Evolutionary conservation across 345 rosid species (phyloP).

Genomic region (Moringa oleifera): DNA sequence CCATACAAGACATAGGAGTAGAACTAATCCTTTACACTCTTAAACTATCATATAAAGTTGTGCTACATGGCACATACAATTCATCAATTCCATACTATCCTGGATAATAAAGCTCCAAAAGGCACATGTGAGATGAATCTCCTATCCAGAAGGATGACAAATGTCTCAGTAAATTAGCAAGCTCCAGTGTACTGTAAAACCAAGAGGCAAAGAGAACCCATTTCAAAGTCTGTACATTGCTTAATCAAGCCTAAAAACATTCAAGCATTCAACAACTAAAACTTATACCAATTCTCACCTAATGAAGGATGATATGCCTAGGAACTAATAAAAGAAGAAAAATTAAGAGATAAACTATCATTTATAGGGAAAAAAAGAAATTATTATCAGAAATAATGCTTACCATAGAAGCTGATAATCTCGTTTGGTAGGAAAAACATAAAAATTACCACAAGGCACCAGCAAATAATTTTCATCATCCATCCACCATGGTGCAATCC

Average conservation of each 20-base stretch:
- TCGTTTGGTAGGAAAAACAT: constrained; percentile 97
- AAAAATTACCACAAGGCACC: constrained; percentile 84
- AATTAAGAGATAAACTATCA: background rate
- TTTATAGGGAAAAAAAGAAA: background rate
- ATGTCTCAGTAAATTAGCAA: background rate
- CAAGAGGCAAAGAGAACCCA: background rate
- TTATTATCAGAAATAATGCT: constrained; percentile 8
- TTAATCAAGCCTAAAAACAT: background rate
- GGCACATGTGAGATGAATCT: no score
- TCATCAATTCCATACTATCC: no score
- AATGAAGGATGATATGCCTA: background rate
- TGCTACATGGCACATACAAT: no score
- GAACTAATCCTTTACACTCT: no score
- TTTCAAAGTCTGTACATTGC: background rate
- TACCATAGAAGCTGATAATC: constrained; percentile 84
- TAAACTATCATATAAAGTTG: no score
- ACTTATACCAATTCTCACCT: background rate
- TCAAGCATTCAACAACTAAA: background rate
- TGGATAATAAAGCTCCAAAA: no score
- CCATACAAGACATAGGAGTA: no score
- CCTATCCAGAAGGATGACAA: no score
- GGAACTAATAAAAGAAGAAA: background rate
- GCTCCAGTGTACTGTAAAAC: background rate
- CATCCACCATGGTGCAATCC: constrained; percentile 97
- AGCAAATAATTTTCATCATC: constrained; percentile 90